Evolutionary conservation across 768 basidiomycete genomes (phyloP).

Genomic region (Boletus rubescentipes): DNA sequence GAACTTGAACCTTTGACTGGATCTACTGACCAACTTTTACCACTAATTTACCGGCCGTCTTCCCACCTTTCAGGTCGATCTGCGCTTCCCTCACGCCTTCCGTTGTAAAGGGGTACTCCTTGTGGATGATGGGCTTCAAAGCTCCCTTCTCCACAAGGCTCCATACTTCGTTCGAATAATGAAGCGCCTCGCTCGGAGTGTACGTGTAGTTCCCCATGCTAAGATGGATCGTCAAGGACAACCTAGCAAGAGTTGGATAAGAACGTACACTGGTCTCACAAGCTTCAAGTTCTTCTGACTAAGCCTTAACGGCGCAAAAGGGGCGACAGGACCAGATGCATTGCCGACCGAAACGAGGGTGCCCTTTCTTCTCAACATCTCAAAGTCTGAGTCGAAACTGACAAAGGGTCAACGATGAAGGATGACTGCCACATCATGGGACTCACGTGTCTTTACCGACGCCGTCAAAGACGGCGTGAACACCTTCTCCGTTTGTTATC

Average conservation of each 20-base stretch:
- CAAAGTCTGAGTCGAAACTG: conserved; percentile 79
- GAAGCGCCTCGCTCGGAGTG: conserved; percentile 68
- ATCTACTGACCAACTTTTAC: conserved; percentile 55
- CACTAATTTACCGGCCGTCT: conserved; percentile 84
- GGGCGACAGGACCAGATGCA: conserved; percentile 81
- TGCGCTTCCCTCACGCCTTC: conserved; percentile 81
- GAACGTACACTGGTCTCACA: conserved; percentile 66
- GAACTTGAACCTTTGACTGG: not conserved
- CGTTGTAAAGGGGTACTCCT: conserved; percentile 81
- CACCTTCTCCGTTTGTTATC: conserved; percentile 76
- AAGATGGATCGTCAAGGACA: conserved; percentile 13
- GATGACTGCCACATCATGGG: not conserved
- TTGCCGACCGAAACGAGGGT: conserved; percentile 91
- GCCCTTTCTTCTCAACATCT: conserved; percentile 80
- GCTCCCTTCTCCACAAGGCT: conserved; percentile 54
- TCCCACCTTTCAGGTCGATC: conserved; percentile 69
- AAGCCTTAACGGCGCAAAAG: conserved; percentile 73
- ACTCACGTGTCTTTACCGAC: conserved; percentile 95
- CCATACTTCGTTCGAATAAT: conserved; percentile 69
- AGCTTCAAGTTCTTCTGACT: conserved; percentile 80
- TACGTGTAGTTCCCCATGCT: conserved; percentile 72
- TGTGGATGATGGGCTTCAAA: conserved; percentile 65
- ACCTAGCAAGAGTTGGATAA: not conserved
- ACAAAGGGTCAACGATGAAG: conserved; percentile 2
- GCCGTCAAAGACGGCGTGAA: conserved; percentile 89